Evolutionary conservation across 2,329 filamentous ascomycete species (phyloP).

Genomic region (Colletotrichum phormii): DNA sequence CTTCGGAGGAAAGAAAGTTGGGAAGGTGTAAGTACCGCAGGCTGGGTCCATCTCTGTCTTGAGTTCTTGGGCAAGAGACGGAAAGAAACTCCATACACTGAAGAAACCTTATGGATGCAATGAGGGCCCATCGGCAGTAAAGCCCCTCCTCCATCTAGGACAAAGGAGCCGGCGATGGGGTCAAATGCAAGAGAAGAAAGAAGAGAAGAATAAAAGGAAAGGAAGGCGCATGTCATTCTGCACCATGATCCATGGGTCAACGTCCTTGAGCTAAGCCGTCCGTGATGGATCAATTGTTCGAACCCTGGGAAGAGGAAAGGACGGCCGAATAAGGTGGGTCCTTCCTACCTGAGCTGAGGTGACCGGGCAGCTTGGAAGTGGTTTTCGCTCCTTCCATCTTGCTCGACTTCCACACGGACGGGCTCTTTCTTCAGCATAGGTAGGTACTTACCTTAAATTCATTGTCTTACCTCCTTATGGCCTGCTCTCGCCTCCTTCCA

Average conservation of each 20-base stretch:
- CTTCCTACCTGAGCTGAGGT: not conserved
- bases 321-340: conserved; percentile 17
- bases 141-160: not conserved
- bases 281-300: not conserved
- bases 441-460: no score
- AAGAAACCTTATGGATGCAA: not conserved
- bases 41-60: not conserved
- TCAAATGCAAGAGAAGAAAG: conserved; percentile 22
- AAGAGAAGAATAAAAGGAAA: conserved; percentile 4
- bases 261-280: not conserved
- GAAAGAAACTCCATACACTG: not conserved
- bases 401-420: not conserved
- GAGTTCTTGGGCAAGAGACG: not conserved
- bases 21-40: not conserved
- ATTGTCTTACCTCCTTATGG: no score
- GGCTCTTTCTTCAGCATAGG: no score
- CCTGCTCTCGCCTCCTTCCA: no score
- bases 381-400: not conserved
- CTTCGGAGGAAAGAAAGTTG: not conserved
- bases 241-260: conserved; percentile 8
- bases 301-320: conserved; percentile 11
- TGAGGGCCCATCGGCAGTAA: not conserved
- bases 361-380: not conserved
- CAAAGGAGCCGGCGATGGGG: conserved; percentile 39
- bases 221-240: conserved; percentile 25